A percentile compares a stretch with the other conserved stretches of the same genome.
phyloP scores from a whole-genome alignment of 164 flowering plant genomes.

The Cinnamomum micranthum region DNA sequence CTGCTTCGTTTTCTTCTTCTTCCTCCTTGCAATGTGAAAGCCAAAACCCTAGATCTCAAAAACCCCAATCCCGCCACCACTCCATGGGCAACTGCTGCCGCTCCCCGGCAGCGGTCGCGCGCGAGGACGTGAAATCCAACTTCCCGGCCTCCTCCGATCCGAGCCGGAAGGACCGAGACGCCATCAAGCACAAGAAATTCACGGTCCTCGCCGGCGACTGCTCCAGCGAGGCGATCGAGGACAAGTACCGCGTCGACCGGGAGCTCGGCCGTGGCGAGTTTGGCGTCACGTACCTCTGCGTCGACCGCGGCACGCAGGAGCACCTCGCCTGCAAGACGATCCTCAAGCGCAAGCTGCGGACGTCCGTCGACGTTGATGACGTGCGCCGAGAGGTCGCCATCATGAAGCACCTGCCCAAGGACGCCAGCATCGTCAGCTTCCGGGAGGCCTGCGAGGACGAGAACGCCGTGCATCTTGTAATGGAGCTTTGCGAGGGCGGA shows the following conservation, averaged over 20 bases:
- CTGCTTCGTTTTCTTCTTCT: neutral
- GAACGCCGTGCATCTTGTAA: constrained; percentile 89
- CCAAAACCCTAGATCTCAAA: neutral
- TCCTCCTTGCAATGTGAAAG: neutral
- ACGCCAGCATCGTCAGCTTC: constrained; percentile 72
- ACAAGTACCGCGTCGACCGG: constrained; percentile 63
- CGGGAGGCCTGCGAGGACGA: constrained; percentile 91
- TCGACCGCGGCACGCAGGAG: constrained; percentile 56
- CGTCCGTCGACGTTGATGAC: constrained; percentile 85
- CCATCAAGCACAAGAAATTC: constrained; percentile 7
- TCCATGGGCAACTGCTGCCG: constrained; percentile 26
- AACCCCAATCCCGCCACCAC: neutral
- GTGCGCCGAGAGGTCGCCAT: constrained; percentile 91
- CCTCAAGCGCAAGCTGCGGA: constrained; percentile 82
- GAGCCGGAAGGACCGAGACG: neutral
- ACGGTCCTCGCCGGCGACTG: constrained; percentile 21
- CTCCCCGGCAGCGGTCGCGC: constrained; percentile 21
- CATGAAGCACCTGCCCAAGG: constrained; percentile 82
- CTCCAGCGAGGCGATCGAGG: constrained; percentile 63
- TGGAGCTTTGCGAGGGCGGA: constrained; percentile 95
- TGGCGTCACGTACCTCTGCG: constrained; percentile 83
- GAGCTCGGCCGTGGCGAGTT: constrained; percentile 93
- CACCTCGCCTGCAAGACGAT: constrained; percentile 83
- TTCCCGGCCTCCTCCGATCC: constrained; percentile 1
- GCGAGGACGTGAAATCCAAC: constrained; percentile 20